phyloP scores from a whole-genome alignment of 2,329 filamentous ascomycete genomes.

The Colletotrichum salicis region DNA sequence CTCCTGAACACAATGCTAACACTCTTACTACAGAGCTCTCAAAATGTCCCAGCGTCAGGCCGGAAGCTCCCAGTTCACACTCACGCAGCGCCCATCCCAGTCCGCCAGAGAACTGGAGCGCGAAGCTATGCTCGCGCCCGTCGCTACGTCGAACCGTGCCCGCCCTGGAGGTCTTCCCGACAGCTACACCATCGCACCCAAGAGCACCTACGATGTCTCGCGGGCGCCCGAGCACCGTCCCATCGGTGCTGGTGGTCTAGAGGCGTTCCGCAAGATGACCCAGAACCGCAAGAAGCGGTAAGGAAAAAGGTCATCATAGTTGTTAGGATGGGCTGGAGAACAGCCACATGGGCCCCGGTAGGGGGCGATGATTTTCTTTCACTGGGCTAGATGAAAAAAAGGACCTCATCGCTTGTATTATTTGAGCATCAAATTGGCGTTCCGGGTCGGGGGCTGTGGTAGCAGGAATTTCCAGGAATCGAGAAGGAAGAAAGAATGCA shows the following conservation, averaged over 20 bases:
- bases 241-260: conserved; percentile 71
- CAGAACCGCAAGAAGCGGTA: conserved; percentile 68
- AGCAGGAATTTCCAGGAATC: background rate
- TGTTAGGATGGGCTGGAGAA: background rate
- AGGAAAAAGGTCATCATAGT: background rate
- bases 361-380: background rate
- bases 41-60: conserved; percentile 61
- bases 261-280: conserved; percentile 74
- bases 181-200: conserved; percentile 69
- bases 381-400: background rate
- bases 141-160: conserved; percentile 65
- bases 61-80: conserved; percentile 59
- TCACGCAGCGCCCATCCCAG: conserved; percentile 59
- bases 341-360: no score
- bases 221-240: conserved; percentile 65
- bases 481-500: background rate
- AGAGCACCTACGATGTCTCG: conserved; percentile 69
- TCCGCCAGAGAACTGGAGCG: conserved; percentile 62
- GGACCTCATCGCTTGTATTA: conserved; percentile 15
- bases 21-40: conserved; percentile 55
- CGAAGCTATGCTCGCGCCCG: conserved; percentile 68
- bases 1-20: conserved; percentile 18
- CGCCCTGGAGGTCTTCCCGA: conserved; percentile 64
- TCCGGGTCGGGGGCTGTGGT: conserved; percentile 7
- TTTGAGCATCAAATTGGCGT: conserved; percentile 27